Base-by-base conservation (phyloP, 140 eudicot species). In the Anethum foeniculum region DNA sequence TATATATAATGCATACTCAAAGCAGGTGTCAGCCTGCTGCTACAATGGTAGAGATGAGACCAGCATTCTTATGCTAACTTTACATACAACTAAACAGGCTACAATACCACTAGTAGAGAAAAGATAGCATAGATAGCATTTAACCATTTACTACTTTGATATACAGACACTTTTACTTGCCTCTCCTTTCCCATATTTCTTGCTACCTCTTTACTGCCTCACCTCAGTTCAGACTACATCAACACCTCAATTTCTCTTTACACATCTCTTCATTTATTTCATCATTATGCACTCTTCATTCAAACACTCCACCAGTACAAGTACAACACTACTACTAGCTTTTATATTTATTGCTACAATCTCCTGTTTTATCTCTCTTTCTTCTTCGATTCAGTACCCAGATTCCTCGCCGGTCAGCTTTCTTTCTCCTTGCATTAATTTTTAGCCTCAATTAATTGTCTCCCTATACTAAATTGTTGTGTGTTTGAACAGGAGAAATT, bases 401-500 rank as follows among this genome's bases (percentile, higher is more conserved):
- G 80, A 77, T 39, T 38, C 56, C 65, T 60, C 87, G 78, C 80
- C 79, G 92, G 93, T 91, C 81, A 73, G 79, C 58, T 39, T 36
- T 38, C 46, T 21, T 38, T 25, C 28, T 34, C 34, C 34, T 23
- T 11, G 69, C 69, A 60, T n/a, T 23, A n/a, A 41, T 3, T 18
- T 73, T 19, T 11, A 4, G 58, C 32, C 25, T n/a, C 12, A 4
- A 43, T 74, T 12, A 7, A 9, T 30, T 67, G 41, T 30, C 16
- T 67, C 11, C 4, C 7, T 67, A 0, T 13, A 13, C 41, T 67
- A 67, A 67, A 13, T 13, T 13, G 69, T 67, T 27, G 41, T 67
- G 23, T 67, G 73, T 73, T 21, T 73, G 30, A 11, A 28, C 34
- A 92, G 96, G 97, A n/a, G 32, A 60, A 79, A 21, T 84, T 88